A percentile compares a stretch with the other conserved stretches of the same genome.
Conservation (phyloP, 176 grass and related monocot species). For the Oryza longistaminata region DNA sequence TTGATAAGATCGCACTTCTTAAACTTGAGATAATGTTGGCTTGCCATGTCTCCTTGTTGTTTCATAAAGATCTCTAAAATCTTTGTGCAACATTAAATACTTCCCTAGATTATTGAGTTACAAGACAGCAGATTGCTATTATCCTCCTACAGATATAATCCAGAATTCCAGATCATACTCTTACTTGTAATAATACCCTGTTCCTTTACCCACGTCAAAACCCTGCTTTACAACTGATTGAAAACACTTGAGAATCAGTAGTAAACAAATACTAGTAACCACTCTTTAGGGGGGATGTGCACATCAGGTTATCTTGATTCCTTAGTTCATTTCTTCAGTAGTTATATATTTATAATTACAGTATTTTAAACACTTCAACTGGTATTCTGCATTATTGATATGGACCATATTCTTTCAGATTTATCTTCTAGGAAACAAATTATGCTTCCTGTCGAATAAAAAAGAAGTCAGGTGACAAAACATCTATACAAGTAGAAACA, state of each 20-base stretch:
- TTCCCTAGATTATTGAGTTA: background rate
- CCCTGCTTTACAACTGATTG: slow-evolving; percentile 24
- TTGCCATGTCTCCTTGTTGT: background rate
- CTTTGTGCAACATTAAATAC: background rate
- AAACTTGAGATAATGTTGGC: background rate
- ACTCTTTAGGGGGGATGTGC: background rate
- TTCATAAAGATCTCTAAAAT: background rate
- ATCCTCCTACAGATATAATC: too few relatives aligned
- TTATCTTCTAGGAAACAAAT: background rate
- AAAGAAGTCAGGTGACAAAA: slow-evolving; percentile 1
- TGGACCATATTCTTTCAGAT: background rate
- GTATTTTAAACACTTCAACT: background rate
- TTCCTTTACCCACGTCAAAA: background rate
- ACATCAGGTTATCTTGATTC: background rate
- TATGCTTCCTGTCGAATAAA: background rate
- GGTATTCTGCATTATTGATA: background rate
- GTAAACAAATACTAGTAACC: background rate
- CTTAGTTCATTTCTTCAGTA: background rate
- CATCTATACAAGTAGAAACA: background rate
- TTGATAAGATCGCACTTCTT: background rate
- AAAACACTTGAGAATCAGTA: too few relatives aligned
- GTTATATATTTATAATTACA: slow-evolving; percentile 7
- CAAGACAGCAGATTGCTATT: too few relatives aligned
- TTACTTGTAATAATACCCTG: background rate
- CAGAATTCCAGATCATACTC: background rate